Base-by-base conservation (phyloP, 169 alveolate species). In the Cryptosporidium tyzzeri region DNA sequence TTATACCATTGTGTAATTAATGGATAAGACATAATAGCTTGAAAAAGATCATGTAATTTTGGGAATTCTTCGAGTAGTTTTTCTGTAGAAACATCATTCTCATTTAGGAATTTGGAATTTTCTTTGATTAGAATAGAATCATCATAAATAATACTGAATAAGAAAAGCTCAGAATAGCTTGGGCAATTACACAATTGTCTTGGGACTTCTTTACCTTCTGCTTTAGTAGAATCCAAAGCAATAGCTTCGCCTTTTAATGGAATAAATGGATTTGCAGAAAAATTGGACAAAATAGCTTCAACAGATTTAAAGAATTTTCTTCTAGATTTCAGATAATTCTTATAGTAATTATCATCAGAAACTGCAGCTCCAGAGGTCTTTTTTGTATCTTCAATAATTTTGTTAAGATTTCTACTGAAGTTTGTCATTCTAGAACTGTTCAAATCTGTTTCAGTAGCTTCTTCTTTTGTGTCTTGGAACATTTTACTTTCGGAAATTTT, bases 1-100 rank as follows among this genome's bases (percentile, higher is more conserved):
- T 33, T 59, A 18, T 80, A 45, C 87, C 87, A 80, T 44, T 80
- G 87, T 62, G 87, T 62, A 26, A 80, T 80, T 6, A 80, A 29
- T 0, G 87, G 87, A 62, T 62, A 80, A 21, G 73, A 59, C 87
- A 80, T 80, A 6, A 80, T 48, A n/a, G 75, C 87, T 26, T 65
- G 61, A 45, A 62, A 80, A 8, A 80, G 39, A 59, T 62, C 41
- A 41, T 80, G 69, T 8, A 80, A 21, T n/a, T 39, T 59, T 21
- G 89, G 89, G 70, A 80, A 80, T 31, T 80, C 80, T 26, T 80
- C 37, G 21, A 80, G 62, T 39, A 80, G 33, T 26, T 73, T 73
- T 33, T 73, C 86, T 8, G 86, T 73, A 7, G 86, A 59, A 29
- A 39, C 26, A 26, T 73, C 71, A 59, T 39, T 21, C 4, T 80